phyloP scores from a whole-genome alignment of 2,329 filamentous ascomycete genomes.

The Cadophora sp. region DNA sequence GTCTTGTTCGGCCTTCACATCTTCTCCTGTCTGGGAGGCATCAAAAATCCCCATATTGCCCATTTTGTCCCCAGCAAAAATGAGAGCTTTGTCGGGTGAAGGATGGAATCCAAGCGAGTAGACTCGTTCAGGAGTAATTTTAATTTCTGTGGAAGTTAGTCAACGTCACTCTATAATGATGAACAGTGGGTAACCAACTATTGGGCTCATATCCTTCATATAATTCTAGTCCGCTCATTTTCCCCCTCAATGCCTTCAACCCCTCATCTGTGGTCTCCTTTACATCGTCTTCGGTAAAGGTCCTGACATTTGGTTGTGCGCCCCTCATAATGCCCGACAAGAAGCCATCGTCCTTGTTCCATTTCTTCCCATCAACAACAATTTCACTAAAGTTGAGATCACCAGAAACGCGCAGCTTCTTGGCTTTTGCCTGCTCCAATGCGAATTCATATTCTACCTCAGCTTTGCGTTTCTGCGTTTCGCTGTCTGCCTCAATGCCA shows the following conservation, averaged over 20 bases:
- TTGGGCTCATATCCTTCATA: conserved; percentile 87
- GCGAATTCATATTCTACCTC: conserved; percentile 66
- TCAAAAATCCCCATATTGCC: conserved; percentile 92
- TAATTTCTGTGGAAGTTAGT: conserved; percentile 68
- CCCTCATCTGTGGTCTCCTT: conserved; percentile 80
- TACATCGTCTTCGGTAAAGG: conserved; percentile 85
- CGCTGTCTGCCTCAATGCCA: conserved; percentile 59
- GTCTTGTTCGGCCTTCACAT: conserved; percentile 64
- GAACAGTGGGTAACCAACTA: conserved; percentile 55
- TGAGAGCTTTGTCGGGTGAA: conserved; percentile 80
- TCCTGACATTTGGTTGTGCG: conserved; percentile 81
- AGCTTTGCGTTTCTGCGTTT: conserved; percentile 71
- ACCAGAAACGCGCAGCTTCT: conserved; percentile 68
- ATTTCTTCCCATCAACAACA: conserved; percentile 79
- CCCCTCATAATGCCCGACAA: conserved; percentile 68
- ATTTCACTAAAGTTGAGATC: conserved; percentile 79
- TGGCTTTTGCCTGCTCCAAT: conserved; percentile 63
- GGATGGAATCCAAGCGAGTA: conserved; percentile 92
- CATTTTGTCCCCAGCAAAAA: conserved; percentile 95
- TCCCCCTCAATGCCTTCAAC: conserved; percentile 73
- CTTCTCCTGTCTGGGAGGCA: conserved; percentile 71
- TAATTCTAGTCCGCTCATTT: conserved; percentile 77
- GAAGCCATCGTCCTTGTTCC: conserved; percentile 71
- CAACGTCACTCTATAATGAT: neutral
- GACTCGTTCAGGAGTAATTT: conserved; percentile 85